phyloP scores from a whole-genome alignment of 1,284 basidiomycete genomes.

The Austroboletus niveus region DNA sequence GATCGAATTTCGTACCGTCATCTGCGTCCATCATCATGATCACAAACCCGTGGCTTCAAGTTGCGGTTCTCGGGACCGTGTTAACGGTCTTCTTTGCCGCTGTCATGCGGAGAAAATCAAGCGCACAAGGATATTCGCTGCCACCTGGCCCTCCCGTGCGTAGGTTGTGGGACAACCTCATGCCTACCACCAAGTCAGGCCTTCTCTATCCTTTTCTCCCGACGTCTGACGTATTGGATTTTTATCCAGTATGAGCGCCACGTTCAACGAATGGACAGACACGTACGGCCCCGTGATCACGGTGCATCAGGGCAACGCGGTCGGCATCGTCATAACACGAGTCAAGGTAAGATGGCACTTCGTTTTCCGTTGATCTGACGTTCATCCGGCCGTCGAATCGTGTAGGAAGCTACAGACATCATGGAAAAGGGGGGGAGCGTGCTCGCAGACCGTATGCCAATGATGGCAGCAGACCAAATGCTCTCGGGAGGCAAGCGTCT shows the following conservation, averaged over 20 bases:
- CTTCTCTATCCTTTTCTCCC: background rate
- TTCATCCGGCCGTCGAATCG: background rate
- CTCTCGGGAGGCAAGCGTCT: slow-evolving; percentile 32
- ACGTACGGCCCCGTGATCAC: slow-evolving; percentile 37
- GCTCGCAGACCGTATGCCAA: slow-evolving; percentile 34
- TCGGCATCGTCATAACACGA: slow-evolving; percentile 30
- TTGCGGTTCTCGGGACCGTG: too few relatives aligned
- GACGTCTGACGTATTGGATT: background rate
- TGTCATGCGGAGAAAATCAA: background rate
- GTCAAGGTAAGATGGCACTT: slow-evolving; percentile 26
- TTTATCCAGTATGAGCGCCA: slow-evolving; percentile 16
- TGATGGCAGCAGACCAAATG: slow-evolving; percentile 30
- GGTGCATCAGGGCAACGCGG: slow-evolving; percentile 27
- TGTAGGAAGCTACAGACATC: slow-evolving; percentile 35
- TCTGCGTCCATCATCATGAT: too few relatives aligned
- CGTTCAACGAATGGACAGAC: slow-evolving; percentile 26
- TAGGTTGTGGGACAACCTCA: slow-evolving; percentile 20
- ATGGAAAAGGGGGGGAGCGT: slow-evolving; percentile 37
- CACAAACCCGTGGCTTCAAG: too few relatives aligned
- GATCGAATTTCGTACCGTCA: too few relatives aligned
- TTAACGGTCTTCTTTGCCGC: background rate
- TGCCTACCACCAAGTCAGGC: slow-evolving; percentile 22
- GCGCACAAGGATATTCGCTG: slow-evolving; percentile 13
- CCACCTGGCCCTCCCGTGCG: slow-evolving; percentile 28
- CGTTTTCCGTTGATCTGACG: background rate